Evolutionary conservation across 495 filamentous ascomycete genomes (phyloP), one percentile per base, ranked within the genome.

Genomic region (Echria macrotheca): DNA sequence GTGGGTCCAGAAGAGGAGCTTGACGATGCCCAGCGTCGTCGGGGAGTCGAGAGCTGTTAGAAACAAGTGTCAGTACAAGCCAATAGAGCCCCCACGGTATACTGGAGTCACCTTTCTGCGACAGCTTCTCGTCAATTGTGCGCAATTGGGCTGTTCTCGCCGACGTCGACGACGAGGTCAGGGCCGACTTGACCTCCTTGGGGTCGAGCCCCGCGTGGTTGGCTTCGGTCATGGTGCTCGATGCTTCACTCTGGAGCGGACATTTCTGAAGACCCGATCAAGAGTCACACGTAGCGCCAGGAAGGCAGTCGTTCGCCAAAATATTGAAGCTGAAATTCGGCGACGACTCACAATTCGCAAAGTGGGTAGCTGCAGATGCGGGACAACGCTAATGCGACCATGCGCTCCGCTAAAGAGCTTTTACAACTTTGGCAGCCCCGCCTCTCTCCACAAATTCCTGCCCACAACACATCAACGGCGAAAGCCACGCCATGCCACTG

Each of bases 1-100:
- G 63, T 95, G 89, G 28, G 89, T 96, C 60, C 79, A 76, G 69
- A 96, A 87, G 28, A 98, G 74, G 18, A 90, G 67, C 10, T 76
- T 75, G 54, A 96, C 71, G 41, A 91, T 52, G 46, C 54, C 21
- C 32, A 67, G 53, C 22, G 61, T 60, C 9, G 55, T 52, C 5
- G 61, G 41, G 25, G 54, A 59, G 53, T 73, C 71, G 59, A 72
- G 62, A 47, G 62, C 72, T 76, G 49, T n/a, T 1, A 22, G 32
- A n/a, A 37, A 21, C 3, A 14, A 12, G 22, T n/a, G n/a, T n/a
- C n/a, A n/a, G n/a, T n/a, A n/a, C n/a, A n/a, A n/a, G n/a, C n/a
- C n/a, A n/a, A n/a, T n/a, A n/a, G n/a, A n/a, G n/a, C n/a, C n/a
- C n/a, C n/a, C n/a, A n/a, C n/a, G n/a, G n/a, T n/a, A n/a, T 1